These are phyloP conservation scores for Volvox carteri DNA, from an alignment of 163 green algal genomes.

Conservation along the genomic window DNA sequence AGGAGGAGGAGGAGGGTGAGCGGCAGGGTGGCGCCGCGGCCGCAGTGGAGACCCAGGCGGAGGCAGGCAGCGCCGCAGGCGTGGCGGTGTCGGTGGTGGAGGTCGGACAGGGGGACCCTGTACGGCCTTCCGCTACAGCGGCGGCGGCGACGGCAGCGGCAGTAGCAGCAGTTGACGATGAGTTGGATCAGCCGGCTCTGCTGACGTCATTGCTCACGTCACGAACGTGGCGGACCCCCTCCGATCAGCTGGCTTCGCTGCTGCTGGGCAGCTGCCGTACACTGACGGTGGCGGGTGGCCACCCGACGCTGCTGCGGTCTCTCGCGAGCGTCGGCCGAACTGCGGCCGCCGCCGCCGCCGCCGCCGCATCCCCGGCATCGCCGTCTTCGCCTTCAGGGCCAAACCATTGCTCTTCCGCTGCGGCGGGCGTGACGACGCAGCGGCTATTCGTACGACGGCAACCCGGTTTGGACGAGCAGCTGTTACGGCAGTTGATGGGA, in stretches of 20 bases:
- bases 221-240: neutral
- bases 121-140: neutral
- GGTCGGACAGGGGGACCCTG: too few relatives aligned
- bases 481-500: neutral
- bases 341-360: too few relatives aligned
- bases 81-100: too few relatives aligned
- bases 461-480: neutral
- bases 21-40: neutral
- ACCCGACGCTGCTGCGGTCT: neutral
- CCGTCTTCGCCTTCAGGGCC: conserved; percentile 9
- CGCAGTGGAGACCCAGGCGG: too few relatives aligned
- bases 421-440: conserved; percentile 1
- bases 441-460: conserved; percentile 38
- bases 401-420: too few relatives aligned
- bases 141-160: conserved; percentile 7
- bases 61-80: too few relatives aligned
- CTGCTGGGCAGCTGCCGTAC: conserved; percentile 31
- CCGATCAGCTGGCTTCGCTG: conserved; percentile 17
- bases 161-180: neutral
- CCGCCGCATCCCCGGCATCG: neutral
- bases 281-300: conserved; percentile 15
- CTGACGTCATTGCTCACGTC: conserved; percentile 43
- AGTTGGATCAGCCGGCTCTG: neutral
- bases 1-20: neutral
- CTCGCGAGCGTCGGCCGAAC: neutral